These are phyloP conservation scores for Effrenium voratum DNA, from an alignment of 73 alveolate species.

Conservation along the genomic window DNA sequence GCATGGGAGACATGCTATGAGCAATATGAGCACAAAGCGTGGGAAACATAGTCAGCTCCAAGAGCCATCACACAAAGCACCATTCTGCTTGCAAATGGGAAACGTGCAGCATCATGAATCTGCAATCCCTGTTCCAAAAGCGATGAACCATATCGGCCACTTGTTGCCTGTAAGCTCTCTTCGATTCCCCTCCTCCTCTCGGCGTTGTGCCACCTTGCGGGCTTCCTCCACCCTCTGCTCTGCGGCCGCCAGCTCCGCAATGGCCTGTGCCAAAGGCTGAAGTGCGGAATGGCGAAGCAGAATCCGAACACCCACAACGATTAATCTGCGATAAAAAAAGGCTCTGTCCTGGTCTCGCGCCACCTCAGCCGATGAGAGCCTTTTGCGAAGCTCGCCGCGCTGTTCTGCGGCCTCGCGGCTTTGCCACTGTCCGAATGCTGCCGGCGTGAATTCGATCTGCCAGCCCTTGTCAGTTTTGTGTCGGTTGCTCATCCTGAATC, in stretches of 20 bases:
- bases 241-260: conserved; percentile 46
- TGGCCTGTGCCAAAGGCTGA: neutral
- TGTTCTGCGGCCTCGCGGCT: conserved; percentile 70
- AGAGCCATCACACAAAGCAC: too few species aligned
- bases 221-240: conserved; percentile 40
- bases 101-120: too few species aligned
- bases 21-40: too few species aligned
- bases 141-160: too few species aligned
- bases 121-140: too few species aligned
- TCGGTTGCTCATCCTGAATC: neutral
- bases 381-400: conserved; percentile 72
- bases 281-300: neutral
- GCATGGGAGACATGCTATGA: too few species aligned
- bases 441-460: neutral
- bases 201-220: conserved; percentile 37
- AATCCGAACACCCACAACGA: too few species aligned
- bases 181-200: conserved; percentile 22
- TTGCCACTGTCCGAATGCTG: too few species aligned
- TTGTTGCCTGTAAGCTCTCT: too few species aligned
- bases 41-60: too few species aligned
- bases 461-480: neutral
- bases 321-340: too few species aligned
- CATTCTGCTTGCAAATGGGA: too few species aligned
- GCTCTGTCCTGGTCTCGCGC: conserved; percentile 58
- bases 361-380: conserved; percentile 67